Evolutionary conservation across 805 yeast species (phyloP), one percentile per base, ranked within the genome.

Genomic region (Kodamaea fukazawae): DNA sequence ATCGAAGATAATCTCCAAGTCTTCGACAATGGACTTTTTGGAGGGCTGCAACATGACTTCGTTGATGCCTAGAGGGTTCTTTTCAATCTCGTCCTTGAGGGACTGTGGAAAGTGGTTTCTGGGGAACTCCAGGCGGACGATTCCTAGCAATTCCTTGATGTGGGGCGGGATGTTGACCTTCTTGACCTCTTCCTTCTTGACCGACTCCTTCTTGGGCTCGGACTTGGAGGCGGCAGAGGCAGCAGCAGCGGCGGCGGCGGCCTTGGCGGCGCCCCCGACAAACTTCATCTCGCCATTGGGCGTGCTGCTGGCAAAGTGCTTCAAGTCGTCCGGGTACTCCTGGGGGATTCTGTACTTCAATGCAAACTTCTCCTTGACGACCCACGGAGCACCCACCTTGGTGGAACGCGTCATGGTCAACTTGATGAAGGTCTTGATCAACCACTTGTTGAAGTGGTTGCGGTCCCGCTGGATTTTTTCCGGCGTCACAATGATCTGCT

Each of bases 351-450:
- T 65, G 57, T 81, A 87, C 50, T 74, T 73, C 41, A 70, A 71
- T 0, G 93, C 93, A 58, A 78, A 87, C 48, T 82, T 81, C 17
- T 78, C 79, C 55, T 83, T 85, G 11, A 93, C 93, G 14, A 91
- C 80, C 98, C 98, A 93, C 2, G 98, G 98, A 2, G 97, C 91
- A 3, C 98, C 97, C 31, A 82, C 71, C 71, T 85, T 86, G 40
- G 83, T 75, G 1, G 90, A 86, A 41, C 96, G 78, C 6, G 84
- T 72, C 57, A 87, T 74, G 32, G 87, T 75, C 57, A 86, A 73
- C 61, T 90, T 86, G 57, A 90, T 73, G 57, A 93, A 82, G n/a
- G 96, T 83, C 58, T 90, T 85, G 27, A 93, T 84, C 39, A 85
- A 75, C 78, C 90, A 83, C 60, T 91, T 93, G 7, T 97, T 90